A percentile compares a stretch with the other conserved stretches of the same genome.
Evolutionary conservation across 345 rosid species (phyloP).

Genomic region (Angophora floribunda): DNA sequence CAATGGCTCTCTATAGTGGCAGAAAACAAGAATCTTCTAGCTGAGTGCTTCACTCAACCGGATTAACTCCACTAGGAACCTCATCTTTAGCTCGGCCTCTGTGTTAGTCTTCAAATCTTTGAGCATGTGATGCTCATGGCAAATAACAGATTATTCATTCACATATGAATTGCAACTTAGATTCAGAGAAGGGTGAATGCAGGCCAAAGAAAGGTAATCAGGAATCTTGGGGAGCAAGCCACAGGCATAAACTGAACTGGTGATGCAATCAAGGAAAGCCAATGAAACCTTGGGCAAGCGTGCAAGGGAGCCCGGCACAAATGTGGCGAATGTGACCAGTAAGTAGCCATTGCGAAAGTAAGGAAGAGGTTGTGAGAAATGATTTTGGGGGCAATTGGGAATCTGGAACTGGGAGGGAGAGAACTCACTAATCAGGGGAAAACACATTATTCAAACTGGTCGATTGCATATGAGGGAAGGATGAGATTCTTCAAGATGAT

Average conservation of each 20-base stretch:
- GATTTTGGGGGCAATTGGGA: too few relatives aligned
- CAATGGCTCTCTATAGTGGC: conserved; percentile 47
- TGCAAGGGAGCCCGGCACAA: background rate
- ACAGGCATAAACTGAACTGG: background rate
- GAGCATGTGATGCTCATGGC: conserved; percentile 2
- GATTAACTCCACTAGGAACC: conserved; percentile 43
- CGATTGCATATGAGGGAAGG: background rate
- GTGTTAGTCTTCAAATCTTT: conserved; percentile 12
- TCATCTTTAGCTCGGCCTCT: conserved; percentile 42
- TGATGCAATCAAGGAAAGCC: background rate
- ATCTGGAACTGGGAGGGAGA: background rate
- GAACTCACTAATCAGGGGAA: background rate
- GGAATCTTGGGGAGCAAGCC: too few relatives aligned
- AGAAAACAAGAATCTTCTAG: too few relatives aligned
- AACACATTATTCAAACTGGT: background rate
- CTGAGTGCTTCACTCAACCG: conserved; percentile 18
- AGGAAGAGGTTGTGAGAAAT: background rate
- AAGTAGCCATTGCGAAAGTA: too few relatives aligned
- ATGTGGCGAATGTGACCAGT: background rate
- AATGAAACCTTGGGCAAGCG: background rate
- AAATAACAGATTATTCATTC: background rate
- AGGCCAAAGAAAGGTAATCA: too few relatives aligned
- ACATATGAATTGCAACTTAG: too few relatives aligned
- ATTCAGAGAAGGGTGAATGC: too few relatives aligned
- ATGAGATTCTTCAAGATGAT: background rate